These are phyloP conservation scores for Dactylis glomerata DNA, from an alignment of 176 grass and related monocot genomes.

Conservation along the genomic window DNA sequence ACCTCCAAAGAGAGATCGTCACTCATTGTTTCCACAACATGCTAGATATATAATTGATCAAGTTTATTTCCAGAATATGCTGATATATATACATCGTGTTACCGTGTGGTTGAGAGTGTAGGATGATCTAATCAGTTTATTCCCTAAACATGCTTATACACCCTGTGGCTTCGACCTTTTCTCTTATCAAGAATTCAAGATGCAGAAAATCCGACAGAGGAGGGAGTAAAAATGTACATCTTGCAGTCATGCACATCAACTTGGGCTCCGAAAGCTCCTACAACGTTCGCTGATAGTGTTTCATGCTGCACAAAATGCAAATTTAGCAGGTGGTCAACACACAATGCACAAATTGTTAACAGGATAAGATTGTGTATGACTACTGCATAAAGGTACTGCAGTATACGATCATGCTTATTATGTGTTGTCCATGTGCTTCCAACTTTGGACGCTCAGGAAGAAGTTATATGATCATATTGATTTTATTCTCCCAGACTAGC, in stretches of 20 bases:
- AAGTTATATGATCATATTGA: background rate
- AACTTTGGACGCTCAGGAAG: background rate
- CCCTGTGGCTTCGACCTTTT: background rate
- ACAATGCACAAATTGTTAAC: background rate
- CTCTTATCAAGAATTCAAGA: slow-evolving; percentile 38
- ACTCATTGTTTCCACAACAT: background rate
- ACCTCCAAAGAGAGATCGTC: background rate
- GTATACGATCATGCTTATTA: background rate
- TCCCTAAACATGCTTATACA: background rate
- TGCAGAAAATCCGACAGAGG: slow-evolving; percentile 8
- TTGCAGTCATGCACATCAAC: slow-evolving; percentile 73
- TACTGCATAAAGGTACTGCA: background rate
- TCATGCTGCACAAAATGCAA: slow-evolving; percentile 56
- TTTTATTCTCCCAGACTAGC: background rate
- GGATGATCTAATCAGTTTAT: background rate
- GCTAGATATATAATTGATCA: background rate
- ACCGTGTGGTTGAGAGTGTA: background rate
- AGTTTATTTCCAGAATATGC: background rate
- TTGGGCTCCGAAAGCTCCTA: slow-evolving; percentile 50
- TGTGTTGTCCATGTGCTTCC: background rate
- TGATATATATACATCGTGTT: background rate
- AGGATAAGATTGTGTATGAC: background rate
- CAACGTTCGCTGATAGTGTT: slow-evolving; percentile 38
- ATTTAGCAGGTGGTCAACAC: background rate
- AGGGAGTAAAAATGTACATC: slow-evolving; percentile 61